These are phyloP conservation scores for Plasmodium vinckei DNA, from an alignment of 169 alveolate genomes.

Conservation along the genomic window DNA sequence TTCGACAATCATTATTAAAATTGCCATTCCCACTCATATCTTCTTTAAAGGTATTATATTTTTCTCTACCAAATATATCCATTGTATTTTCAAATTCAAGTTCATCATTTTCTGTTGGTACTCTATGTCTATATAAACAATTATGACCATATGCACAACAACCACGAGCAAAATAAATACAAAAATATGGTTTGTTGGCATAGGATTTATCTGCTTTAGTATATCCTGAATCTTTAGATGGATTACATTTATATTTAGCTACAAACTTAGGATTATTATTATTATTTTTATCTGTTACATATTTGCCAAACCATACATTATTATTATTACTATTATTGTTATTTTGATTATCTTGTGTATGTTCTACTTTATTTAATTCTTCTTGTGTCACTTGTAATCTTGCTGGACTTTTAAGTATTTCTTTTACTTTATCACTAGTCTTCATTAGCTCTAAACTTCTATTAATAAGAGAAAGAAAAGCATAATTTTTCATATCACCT, in stretches of 20 bases:
- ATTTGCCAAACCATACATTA: slow-evolving; percentile 99
- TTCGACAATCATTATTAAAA: slow-evolving; percentile 95
- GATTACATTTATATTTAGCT: slow-evolving; percentile 91
- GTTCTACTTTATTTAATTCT: slow-evolving; percentile 53
- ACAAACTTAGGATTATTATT: slow-evolving; percentile 92
- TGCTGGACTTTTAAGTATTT: slow-evolving; percentile 52
- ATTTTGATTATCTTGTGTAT: slow-evolving; percentile 94
- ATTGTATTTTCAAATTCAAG: slow-evolving; percentile 91
- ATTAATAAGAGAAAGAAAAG: slow-evolving; percentile 17
- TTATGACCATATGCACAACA: slow-evolving; percentile 97
- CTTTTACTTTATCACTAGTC: slow-evolving; percentile 61
- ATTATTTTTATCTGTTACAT: slow-evolving; percentile 92
- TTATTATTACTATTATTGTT: slow-evolving; percentile 97
- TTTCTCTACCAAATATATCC: slow-evolving; percentile 98
- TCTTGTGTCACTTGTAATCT: slow-evolving; percentile 61
- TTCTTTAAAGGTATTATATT: slow-evolving; percentile 96
- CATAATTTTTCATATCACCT: neutral
- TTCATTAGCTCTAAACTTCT: slow-evolving; percentile 58
- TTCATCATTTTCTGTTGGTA: slow-evolving; percentile 96
- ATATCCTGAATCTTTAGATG: slow-evolving; percentile 96
- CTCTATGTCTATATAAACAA: slow-evolving; percentile 96
- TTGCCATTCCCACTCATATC: slow-evolving; percentile 99
- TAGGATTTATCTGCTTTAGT: slow-evolving; percentile 94
- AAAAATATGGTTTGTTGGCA: slow-evolving; percentile 89
- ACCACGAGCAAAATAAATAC: slow-evolving; percentile 97